Evolutionary conservation across 2,329 filamentous ascomycete genomes (phyloP), one percentile per base, ranked within the genome.

Genomic region (Sclerotinia trifoliorum): DNA sequence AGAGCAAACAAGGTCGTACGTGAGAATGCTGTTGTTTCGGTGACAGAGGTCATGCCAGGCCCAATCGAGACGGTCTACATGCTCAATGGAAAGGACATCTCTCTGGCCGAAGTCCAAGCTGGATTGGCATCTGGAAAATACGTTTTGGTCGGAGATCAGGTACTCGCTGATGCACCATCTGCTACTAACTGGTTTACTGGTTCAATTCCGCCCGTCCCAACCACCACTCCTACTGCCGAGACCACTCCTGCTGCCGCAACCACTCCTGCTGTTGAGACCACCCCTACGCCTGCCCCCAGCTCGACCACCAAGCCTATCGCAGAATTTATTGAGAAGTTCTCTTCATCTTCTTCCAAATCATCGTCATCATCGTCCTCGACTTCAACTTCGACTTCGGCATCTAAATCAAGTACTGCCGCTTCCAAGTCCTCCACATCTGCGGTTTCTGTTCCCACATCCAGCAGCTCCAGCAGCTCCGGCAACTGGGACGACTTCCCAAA

Each of bases 61-160:
- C 84, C 88, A 44, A 88, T 87, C 64, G 85, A 88, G 73, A 86
- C 89, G 67, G 85, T 90, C 68, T 97, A 94, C 80, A 84, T 90
- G 66, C 81, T 94, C 66, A 86, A 90, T 70, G 90, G 89, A 70
- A 74, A 88, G 75, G 26, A 60, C 8, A 84, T 96, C 73, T 81
- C 83, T 65, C 80, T 85, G 70, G 79, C 85, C 0, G 85, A 93
- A 70, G 93, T 93, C 66, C 84, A 90, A 80, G 78, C 86, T 67
- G 92, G 93, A 72, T 84, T 98, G 74, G 80, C 84, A 68, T 85
- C 89, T 70, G 91, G 93, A 65, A 85, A 86, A 58, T 95, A 88
- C 81, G 83, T 90, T 58, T 81, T 91, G 61, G 81, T 90, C 57
- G 86, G 87, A 72, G 85, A 87, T 77, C 82, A 57, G 44, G 55